A percentile compares a stretch with the other conserved stretches of the same genome.
Conservation (phyloP, 495 filamentous ascomycete genomes). For the Hypoxylon lienhwacheense region DNA sequence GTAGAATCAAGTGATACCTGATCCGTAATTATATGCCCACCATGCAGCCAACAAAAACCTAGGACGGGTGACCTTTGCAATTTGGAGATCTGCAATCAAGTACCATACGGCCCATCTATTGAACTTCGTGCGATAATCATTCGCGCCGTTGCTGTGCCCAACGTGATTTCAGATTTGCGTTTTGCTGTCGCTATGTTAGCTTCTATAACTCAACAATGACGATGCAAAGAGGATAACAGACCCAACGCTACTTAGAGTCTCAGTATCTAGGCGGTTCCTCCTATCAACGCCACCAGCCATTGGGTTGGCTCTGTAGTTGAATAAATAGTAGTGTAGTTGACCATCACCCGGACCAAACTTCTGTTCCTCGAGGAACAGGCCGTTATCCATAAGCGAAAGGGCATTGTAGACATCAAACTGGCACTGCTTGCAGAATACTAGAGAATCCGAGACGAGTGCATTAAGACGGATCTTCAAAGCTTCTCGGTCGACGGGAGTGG, state of each 20-base stretch:
- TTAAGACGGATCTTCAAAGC: conserved; percentile 73
- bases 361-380: conserved; percentile 85
- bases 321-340: conserved; percentile 92
- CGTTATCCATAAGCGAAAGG: conserved; percentile 88
- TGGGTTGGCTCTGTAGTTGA: conserved; percentile 86
- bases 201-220: neutral
- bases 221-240: conserved; percentile 82
- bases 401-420: conserved; percentile 98
- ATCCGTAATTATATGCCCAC: conserved; percentile 1
- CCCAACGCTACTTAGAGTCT: conserved; percentile 80
- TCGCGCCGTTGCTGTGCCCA: neutral
- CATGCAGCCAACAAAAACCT: conserved; percentile 8
- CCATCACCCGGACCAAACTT: conserved; percentile 95
- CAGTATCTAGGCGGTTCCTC: conserved; percentile 71
- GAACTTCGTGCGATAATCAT: neutral
- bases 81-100: neutral
- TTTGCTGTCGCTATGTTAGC: conserved; percentile 35
- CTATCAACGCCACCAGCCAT: conserved; percentile 82
- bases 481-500: conserved; percentile 51
- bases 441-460: conserved; percentile 74
- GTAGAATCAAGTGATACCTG: conserved; percentile 8
- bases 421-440: conserved; percentile 83
- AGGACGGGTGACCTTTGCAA: neutral
- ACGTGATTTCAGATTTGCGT: conserved; percentile 35
- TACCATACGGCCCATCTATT: conserved; percentile 6